phyloP scores from a whole-genome alignment of 208 protist species.

The Acanthamoeba castellanii region DNA sequence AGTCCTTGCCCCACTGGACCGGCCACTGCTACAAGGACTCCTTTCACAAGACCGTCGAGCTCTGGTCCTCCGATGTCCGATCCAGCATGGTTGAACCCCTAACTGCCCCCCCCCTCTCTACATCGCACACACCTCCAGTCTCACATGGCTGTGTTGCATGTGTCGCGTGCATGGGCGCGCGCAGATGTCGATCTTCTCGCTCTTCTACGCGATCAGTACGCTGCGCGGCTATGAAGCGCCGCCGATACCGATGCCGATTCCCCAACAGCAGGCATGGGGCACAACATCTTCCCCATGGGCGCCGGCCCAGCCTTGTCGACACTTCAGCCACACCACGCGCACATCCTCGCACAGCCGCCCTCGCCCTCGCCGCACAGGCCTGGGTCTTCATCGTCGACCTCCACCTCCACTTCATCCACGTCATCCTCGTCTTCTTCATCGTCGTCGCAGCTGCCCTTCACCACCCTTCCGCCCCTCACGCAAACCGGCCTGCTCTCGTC shows the following conservation, averaged over 20 bases:
- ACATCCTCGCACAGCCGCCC: not conserved
- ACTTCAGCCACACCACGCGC: not conserved
- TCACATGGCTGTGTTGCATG: not conserved
- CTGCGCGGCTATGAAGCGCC: not conserved
- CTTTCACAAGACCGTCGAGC: constrained; percentile 16
- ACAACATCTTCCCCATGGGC: not conserved
- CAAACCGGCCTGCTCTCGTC: not conserved
- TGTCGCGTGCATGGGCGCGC: too few species aligned
- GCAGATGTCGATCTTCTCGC: constrained; percentile 20
- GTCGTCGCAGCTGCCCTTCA: not conserved
- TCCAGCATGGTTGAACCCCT: not conserved
- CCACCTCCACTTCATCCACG: not conserved
- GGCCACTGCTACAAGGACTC: constrained; percentile 14
- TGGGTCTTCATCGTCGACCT: not conserved
- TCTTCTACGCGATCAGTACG: constrained; percentile 3
- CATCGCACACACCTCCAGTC: not conserved
- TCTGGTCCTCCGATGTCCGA: constrained; percentile 2
- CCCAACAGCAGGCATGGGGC: not conserved
- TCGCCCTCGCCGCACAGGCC: not conserved
- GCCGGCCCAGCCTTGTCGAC: not conserved
- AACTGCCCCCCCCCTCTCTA: not conserved
- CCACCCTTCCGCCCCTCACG: not conserved
- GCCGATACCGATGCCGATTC: not conserved
- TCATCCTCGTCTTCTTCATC: not conserved
- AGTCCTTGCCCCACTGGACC: not conserved